Evolutionary conservation across 2,329 filamentous ascomycete species (phyloP), one percentile per base, ranked within the genome.

Genomic region (Scedosporium minutisporum): DNA sequence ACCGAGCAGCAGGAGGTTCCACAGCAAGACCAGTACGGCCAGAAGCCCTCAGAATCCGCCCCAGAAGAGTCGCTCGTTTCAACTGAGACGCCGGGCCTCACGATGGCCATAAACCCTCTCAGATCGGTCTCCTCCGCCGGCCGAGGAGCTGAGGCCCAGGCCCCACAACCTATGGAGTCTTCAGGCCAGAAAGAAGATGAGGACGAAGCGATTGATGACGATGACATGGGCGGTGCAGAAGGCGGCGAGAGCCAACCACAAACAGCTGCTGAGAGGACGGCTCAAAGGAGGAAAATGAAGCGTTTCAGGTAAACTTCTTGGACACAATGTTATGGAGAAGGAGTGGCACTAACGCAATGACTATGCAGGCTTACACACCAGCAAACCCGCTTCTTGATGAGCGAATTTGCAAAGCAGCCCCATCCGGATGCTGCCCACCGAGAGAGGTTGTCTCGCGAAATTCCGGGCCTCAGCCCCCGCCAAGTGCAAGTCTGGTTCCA

Each of bases 401-500:
- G 91, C 75, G 93, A 97, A 73, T 97, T 97, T 71, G 90, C 92
- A 63, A 92, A 95, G 69, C 92, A 97, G 72, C 91, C 93, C 25
- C 93, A 97, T 72, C 93, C 93, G 6, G 93, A 97, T 76, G 93
- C 93, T 48, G 90, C 90, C 57, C 92, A 96, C 73, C 83, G 93
- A 65, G 93, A 96, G 72, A 83, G 91, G 57, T 80, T 97, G 44
- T 93, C 93, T 3, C 82, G 89, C 66, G 91, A 97, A 72, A 97
- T 97, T 57, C 93, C 93, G 38, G 93, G 93, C 0, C 77, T 97
- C 58, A 96, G 90, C 69, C 91, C 93, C 44, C 86, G 93, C 65
- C 93, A 97, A 73, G 93, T 97, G 25, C 93, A 97, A 74, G 93
- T 97, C 59, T 97, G 93, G 93, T 97, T 97, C 76, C 93, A 97